Base-by-base conservation (phyloP, 139 green algal species). In the Tetratostichococcus sp. region DNA sequence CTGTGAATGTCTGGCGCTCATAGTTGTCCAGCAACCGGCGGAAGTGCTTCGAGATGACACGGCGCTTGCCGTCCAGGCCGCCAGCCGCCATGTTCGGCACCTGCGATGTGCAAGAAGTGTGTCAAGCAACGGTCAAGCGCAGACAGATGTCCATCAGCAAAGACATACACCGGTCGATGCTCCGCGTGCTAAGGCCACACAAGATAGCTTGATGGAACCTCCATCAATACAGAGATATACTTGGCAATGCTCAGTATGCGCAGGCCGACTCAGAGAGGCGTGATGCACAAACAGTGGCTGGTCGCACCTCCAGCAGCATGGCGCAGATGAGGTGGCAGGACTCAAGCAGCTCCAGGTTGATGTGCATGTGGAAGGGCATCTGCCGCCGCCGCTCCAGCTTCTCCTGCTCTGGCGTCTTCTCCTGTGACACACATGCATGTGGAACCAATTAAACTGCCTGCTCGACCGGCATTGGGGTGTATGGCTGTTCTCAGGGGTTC, bases 351-450 rank as follows among this genome's bases (percentile, higher is more conserved):
- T 99, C 96, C 67, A 99, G 85, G 86, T 96, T 97, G 89, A 99
- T 98, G 87, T 99, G 96, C 92, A 98, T 97, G 89, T 99, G 96
- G 90, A 98, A 98, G 70, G 96, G 96, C 89, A 99, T 97, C 83
- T 94, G 88, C 30, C 96, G 88, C 22, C 93, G 84, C 74, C 94
- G 90, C 87, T 99, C 96, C 26, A 94, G 76, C 77, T 96, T 93
- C 90, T 99, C 96, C 89, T 99, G 94, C 84, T 97, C 94, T 1
- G 90, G 88, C 5, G 91, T 94, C 79, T 91, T 92, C 70, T 97
- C 92, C 70, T 77, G 73, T 39, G 83, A 77, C 39, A 50, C 39
- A 50, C 8, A 50, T 14, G 14, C 43, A 70, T 73, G 73, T 62
- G 6, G 26, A 28, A 2, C 14, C 57, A 6, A 11, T 69, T 16